Conservation (phyloP, 768 basidiomycete genomes). For the Obba rivulosa region DNA sequence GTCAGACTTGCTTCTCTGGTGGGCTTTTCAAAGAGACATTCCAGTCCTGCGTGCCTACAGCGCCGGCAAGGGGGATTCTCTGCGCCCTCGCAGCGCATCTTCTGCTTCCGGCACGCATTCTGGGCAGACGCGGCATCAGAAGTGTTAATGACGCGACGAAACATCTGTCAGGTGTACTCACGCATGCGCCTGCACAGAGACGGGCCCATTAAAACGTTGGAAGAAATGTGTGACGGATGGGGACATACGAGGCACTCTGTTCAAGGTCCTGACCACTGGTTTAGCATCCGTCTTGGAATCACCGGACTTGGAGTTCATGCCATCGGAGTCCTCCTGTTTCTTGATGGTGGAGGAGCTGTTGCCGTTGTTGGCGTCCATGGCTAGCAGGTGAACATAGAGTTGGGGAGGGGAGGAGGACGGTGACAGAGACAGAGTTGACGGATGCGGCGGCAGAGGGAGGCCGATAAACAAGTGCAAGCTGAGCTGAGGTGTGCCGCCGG, state of each 20-base stretch:
- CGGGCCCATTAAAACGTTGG: constrained; percentile 10
- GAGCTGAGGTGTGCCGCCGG: background rate
- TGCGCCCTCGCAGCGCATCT: constrained; percentile 96
- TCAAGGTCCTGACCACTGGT: constrained; percentile 71
- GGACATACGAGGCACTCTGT: constrained; percentile 79
- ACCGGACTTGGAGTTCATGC: constrained; percentile 32
- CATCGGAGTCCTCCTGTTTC: constrained; percentile 58
- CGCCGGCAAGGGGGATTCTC: constrained; percentile 96
- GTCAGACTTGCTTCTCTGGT: constrained; percentile 81
- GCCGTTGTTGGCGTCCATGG: constrained; percentile 19
- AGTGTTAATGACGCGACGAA: constrained; percentile 3
- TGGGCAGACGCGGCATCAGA: constrained; percentile 26
- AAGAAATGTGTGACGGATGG: constrained; percentile 13
- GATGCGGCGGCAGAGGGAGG: background rate
- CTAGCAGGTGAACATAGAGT: background rate
- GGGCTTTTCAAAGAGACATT: constrained; percentile 95
- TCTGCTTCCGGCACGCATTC: constrained; percentile 96
- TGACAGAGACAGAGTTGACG: background rate
- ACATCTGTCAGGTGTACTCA: constrained; percentile 32
- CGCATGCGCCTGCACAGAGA: constrained; percentile 64
- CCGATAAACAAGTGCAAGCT: constrained; percentile 19
- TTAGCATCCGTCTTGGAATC: constrained; percentile 60
- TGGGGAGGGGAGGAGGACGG: constrained; percentile 5
- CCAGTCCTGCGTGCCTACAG: constrained; percentile 83
- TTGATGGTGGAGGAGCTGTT: constrained; percentile 31